phyloP scores from a whole-genome alignment of 768 basidiomycete genomes.

The Exidia glandulosa region DNA sequence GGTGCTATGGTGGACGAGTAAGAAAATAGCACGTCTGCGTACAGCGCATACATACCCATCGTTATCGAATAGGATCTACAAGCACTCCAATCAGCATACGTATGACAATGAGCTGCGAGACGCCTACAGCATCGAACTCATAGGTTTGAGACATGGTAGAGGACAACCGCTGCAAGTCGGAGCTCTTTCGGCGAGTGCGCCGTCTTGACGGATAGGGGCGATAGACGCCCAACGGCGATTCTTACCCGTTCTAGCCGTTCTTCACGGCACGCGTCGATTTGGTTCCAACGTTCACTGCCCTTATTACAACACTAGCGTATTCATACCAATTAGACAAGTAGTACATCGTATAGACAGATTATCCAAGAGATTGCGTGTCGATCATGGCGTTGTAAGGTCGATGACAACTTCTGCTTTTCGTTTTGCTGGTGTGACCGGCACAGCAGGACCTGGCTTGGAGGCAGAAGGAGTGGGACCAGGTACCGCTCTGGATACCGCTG shows the following conservation, averaged over 20 bases:
- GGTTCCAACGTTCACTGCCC: too few relatives aligned
- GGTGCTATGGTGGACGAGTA: conserved; percentile 31
- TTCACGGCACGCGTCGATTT: too few relatives aligned
- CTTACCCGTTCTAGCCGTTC: too few relatives aligned
- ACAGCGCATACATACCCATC: conserved; percentile 14
- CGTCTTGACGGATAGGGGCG: too few relatives aligned
- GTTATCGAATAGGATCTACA: conserved; percentile 21
- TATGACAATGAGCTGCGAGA: background rate
- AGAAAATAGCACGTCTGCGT: background rate
- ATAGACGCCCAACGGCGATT: too few relatives aligned
- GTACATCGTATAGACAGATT: background rate
- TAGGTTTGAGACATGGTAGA: background rate
- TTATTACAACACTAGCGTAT: background rate
- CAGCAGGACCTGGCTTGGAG: background rate
- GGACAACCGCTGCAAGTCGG: background rate
- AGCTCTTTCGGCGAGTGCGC: background rate
- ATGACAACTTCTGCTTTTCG: background rate
- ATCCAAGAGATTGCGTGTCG: background rate
- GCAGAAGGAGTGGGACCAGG: background rate
- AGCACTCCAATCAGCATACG: background rate
- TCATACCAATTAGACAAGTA: too few relatives aligned
- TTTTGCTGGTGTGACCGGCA: background rate
- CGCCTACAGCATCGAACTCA: background rate
- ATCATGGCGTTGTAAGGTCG: background rate
- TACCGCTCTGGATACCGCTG: background rate